A percentile compares a stretch with the other conserved stretches of the same genome.
Conservation (phyloP, 257 asterid genomes). For the Solanum appendiculatum region DNA sequence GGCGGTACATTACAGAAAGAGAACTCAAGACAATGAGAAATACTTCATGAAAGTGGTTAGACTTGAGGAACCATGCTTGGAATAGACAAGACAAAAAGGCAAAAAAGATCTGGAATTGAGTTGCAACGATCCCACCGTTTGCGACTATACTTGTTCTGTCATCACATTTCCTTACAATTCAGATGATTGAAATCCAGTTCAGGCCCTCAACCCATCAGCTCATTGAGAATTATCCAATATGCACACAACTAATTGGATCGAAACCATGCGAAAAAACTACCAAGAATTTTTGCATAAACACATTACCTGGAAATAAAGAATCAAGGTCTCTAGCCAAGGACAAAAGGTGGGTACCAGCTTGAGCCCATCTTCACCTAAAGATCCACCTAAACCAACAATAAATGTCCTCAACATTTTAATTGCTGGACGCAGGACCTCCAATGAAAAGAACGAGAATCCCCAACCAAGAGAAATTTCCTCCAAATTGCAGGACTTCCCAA, state of each 20-base stretch:
- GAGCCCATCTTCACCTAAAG: slow-evolving; percentile 67
- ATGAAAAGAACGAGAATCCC: slow-evolving; percentile 66
- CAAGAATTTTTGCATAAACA: background rate
- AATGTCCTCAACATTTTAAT: slow-evolving; percentile 41
- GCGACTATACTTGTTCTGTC: background rate
- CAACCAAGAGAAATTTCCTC: slow-evolving; percentile 81
- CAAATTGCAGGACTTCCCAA: slow-evolving; percentile 51
- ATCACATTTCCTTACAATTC: background rate
- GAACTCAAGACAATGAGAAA: background rate
- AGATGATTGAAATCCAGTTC: background rate
- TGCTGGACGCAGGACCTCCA: slow-evolving; percentile 57
- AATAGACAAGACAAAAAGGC: background rate
- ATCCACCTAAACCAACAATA: slow-evolving; percentile 76
- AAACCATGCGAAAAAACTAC: background rate
- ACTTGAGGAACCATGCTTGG: background rate
- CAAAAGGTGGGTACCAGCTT: slow-evolving; percentile 46
- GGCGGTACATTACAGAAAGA: background rate
- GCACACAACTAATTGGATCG: background rate
- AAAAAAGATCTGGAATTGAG: background rate
- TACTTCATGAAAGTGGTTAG: background rate
- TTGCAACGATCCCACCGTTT: background rate
- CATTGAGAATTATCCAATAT: background rate
- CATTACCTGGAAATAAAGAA: slow-evolving; percentile 77
- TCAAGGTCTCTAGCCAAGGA: slow-evolving; percentile 64
- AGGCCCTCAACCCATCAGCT: background rate